Conservation (phyloP, 441 rosid genomes). For the Erodium chrysanthum region DNA sequence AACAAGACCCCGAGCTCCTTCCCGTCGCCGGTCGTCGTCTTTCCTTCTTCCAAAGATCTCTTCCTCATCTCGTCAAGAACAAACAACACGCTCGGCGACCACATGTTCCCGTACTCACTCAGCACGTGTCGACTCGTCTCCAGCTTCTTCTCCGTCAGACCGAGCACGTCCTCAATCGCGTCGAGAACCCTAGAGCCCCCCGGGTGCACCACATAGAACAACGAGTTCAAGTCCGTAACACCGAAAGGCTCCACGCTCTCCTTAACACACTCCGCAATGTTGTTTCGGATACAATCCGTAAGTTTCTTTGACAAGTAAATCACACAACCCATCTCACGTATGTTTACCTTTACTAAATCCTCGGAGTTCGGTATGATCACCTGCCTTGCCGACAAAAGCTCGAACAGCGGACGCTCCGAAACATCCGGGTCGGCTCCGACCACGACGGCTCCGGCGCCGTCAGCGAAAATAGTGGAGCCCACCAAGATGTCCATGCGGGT, state of each 20-base stretch:
- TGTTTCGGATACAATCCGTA: neutral
- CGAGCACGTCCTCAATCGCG: conserved; percentile 46
- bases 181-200: conserved; percentile 89
- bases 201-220: conserved; percentile 91
- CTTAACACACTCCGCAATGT: conserved; percentile 66
- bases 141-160: conserved; percentile 40
- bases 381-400: conserved; percentile 59
- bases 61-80: conserved; percentile 71
- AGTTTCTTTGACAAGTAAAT: too few species aligned
- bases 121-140: conserved; percentile 70
- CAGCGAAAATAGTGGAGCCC: conserved; percentile 86
- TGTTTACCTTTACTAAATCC: neutral
- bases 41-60: conserved; percentile 33
- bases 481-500: conserved; percentile 76
- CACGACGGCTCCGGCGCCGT: conserved; percentile 77
- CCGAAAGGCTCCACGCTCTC: conserved; percentile 46
- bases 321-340: too few species aligned
- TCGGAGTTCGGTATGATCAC: conserved; percentile 78
- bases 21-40: conserved; percentile 24
- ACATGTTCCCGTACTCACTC: conserved; percentile 73
- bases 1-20: conserved; percentile 73
- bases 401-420: conserved; percentile 72
- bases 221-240: conserved; percentile 41
- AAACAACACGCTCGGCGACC: conserved; percentile 70
- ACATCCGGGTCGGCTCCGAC: conserved; percentile 51